Evolutionary conservation across 2,329 filamentous ascomycete species (phyloP).

Genomic region (Pestalotiopsis sp.): DNA sequence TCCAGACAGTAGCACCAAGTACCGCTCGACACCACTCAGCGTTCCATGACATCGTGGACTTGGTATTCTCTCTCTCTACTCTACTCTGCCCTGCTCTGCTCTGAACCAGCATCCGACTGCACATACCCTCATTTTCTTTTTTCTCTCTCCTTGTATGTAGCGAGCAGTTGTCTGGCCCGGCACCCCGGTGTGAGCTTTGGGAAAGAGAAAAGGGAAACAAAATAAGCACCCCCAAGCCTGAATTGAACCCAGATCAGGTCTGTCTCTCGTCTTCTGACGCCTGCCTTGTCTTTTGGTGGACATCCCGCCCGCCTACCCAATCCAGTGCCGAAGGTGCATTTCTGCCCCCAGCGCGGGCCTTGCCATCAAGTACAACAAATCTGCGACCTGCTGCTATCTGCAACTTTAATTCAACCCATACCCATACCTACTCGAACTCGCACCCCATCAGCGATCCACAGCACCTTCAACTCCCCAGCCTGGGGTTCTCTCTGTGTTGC

Average conservation of each 20-base stretch:
- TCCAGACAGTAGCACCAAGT: background rate
- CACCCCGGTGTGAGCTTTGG: background rate
- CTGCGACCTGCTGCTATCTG: background rate
- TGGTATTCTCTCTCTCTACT: background rate
- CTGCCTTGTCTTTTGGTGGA: background rate
- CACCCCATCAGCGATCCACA: constrained; percentile 4
- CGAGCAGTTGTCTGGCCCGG: background rate
- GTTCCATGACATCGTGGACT: background rate
- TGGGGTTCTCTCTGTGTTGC: constrained; percentile 2
- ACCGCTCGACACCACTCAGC: background rate
- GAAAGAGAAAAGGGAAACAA: background rate
- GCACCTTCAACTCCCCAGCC: background rate
- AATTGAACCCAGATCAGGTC: background rate
- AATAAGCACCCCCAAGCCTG: background rate
- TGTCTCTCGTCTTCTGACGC: background rate
- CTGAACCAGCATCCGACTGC: background rate
- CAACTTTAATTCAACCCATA: constrained; percentile 7
- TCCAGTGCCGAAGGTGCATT: background rate
- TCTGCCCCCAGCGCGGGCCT: background rate
- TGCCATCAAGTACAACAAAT: background rate
- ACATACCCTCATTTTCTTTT: background rate
- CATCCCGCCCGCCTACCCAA: background rate
- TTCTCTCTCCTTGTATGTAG: background rate
- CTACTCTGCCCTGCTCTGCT: background rate
- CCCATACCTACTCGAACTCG: background rate